Conservation (phyloP, 352 stramenopile genomes). For the Phytophthora macrochlamydospora region DNA sequence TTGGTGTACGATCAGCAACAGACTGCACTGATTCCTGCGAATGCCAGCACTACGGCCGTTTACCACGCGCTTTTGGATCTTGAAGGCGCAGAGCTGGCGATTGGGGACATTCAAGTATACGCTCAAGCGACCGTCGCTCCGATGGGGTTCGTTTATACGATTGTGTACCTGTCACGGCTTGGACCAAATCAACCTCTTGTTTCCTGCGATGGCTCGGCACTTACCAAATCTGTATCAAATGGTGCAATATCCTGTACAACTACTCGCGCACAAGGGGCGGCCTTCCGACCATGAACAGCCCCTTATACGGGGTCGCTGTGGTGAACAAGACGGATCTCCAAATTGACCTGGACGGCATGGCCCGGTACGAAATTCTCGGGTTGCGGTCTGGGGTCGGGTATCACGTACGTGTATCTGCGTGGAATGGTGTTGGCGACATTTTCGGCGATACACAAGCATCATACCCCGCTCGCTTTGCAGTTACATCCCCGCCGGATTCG, state of each 20-base stretch:
- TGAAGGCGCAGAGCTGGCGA: slow-evolving; percentile 18
- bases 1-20: slow-evolving; percentile 87
- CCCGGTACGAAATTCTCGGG: slow-evolving; percentile 35
- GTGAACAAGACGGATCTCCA: slow-evolving; percentile 45
- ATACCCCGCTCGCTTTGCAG: slow-evolving; percentile 67
- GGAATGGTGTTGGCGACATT: slow-evolving; percentile 90
- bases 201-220: slow-evolving; percentile 40
- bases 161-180: slow-evolving; percentile 70
- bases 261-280: slow-evolving; percentile 39
- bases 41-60: slow-evolving; percentile 61
- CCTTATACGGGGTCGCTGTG: slow-evolving; percentile 60
- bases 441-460: slow-evolving; percentile 85
- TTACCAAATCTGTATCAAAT: slow-evolving; percentile 49
- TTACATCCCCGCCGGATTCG: slow-evolving; percentile 40
- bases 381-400: slow-evolving; percentile 60
- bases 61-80: slow-evolving; percentile 60
- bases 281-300: slow-evolving; percentile 82
- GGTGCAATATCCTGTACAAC: slow-evolving; percentile 45
- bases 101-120: slow-evolving; percentile 62
- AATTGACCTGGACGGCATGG: slow-evolving; percentile 25
- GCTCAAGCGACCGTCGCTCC: slow-evolving; percentile 44
- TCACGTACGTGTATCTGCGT: slow-evolving; percentile 92
- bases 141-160: slow-evolving; percentile 60
- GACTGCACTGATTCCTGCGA: slow-evolving; percentile 71
- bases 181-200: slow-evolving; percentile 63